Conservation (phyloP, 768 basidiomycete genomes). For the Macrolepiota dolichaula region DNA sequence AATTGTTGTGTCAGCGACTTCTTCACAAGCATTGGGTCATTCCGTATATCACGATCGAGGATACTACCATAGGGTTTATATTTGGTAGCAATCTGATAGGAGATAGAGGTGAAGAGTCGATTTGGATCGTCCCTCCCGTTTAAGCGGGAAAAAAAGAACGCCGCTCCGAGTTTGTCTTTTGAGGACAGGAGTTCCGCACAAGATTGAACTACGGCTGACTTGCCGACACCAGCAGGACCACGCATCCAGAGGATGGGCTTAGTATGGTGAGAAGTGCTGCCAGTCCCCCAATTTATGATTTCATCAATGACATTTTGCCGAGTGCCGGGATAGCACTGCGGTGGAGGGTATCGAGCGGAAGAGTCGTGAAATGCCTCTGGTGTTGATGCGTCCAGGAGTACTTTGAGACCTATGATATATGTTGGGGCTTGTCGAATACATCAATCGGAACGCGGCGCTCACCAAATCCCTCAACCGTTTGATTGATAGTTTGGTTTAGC, state of each 20-base stretch:
- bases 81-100: background rate
- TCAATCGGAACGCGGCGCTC: background rate
- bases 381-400: background rate
- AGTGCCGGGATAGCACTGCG: background rate
- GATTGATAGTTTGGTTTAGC: background rate
- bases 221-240: background rate
- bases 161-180: background rate
- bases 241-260: background rate
- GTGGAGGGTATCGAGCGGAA: background rate
- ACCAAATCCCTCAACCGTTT: background rate
- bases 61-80: background rate
- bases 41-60: background rate
- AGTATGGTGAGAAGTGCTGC: background rate
- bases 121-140: background rate
- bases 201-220: background rate
- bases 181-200: background rate
- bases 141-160: conserved; percentile 2
- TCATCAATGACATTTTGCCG: background rate
- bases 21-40: background rate
- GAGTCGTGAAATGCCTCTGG: background rate
- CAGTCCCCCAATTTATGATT: background rate
- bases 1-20: background rate
- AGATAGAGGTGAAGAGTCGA: background rate
- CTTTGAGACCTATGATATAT: background rate
- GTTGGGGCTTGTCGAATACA: background rate